A percentile compares a stretch with the other conserved stretches of the same genome.
Conservation (phyloP, 2,329 filamentous ascomycete genomes). For the Pestalotiopsis sp. region DNA sequence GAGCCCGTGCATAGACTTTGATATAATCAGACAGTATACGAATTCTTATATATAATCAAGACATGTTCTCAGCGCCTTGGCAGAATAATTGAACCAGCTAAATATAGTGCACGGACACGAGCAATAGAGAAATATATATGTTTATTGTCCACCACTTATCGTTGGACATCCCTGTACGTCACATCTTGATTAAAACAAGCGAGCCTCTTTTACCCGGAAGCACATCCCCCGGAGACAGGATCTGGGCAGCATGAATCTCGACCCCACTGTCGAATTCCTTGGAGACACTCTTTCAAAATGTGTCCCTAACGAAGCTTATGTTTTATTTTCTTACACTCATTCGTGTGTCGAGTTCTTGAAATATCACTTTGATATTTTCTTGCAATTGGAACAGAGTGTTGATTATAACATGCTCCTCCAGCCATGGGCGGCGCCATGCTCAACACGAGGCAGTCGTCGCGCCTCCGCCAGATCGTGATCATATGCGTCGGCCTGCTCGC, state of each 20-base stretch:
- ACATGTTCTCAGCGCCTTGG: no score
- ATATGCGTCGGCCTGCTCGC: conserved; percentile 29
- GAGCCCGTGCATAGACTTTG: no score
- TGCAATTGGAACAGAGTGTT: neutral
- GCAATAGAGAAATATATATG: neutral
- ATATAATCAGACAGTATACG: no score
- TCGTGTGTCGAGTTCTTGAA: neutral
- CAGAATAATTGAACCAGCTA: no score
- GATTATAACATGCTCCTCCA: neutral
- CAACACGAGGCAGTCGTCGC: conserved; percentile 20
- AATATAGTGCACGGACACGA: neutral
- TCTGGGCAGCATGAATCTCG: neutral
- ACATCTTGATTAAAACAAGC: neutral
- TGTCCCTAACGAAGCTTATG: neutral
- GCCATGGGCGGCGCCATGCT: conserved; percentile 1
- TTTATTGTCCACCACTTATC: neutral
- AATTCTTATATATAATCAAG: no score
- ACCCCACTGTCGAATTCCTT: neutral
- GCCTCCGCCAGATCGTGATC: conserved; percentile 30
- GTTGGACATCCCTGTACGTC: neutral
- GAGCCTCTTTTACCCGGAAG: neutral
- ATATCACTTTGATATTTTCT: neutral
- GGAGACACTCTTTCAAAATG: neutral
- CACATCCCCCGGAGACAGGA: conserved; percentile 1
- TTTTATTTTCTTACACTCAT: neutral